phyloP scores from a whole-genome alignment of 495 filamentous ascomycete species.

The Tuber umbilicatum region DNA sequence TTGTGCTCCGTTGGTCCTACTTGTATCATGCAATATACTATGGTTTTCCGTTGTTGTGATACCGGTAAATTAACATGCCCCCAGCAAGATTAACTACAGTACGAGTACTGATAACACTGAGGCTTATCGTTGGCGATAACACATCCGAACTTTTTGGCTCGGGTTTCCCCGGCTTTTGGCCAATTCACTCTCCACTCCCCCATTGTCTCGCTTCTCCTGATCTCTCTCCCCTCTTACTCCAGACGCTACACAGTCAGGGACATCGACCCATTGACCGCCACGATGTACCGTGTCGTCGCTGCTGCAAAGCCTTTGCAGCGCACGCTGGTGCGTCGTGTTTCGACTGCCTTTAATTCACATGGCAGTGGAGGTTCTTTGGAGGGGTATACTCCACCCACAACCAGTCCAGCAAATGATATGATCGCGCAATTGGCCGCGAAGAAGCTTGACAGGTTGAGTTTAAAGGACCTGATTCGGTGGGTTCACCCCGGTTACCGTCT shows the following conservation, averaged over 20 bases:
- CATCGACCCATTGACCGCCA: neutral
- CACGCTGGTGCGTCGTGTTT: neutral
- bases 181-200: neutral
- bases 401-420: constrained; percentile 52
- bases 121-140: neutral
- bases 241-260: neutral
- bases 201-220: neutral
- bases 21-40: neutral
- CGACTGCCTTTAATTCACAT: neutral
- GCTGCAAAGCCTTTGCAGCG: neutral
- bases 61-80: neutral
- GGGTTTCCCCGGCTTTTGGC: neutral
- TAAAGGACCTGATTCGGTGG: constrained; percentile 83
- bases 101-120: too few species aligned
- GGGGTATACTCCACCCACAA: constrained; percentile 3
- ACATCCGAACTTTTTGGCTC: neutral
- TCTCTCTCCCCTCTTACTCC: neutral
- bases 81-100: neutral
- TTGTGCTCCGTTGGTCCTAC: neutral
- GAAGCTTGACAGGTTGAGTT: constrained; percentile 70
- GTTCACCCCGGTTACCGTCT: constrained; percentile 19
- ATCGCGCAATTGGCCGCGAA: constrained; percentile 70
- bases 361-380: neutral
- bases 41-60: neutral
- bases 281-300: neutral